Conservation (phyloP, 208 protist species). For the Willaertia magna region DNA sequence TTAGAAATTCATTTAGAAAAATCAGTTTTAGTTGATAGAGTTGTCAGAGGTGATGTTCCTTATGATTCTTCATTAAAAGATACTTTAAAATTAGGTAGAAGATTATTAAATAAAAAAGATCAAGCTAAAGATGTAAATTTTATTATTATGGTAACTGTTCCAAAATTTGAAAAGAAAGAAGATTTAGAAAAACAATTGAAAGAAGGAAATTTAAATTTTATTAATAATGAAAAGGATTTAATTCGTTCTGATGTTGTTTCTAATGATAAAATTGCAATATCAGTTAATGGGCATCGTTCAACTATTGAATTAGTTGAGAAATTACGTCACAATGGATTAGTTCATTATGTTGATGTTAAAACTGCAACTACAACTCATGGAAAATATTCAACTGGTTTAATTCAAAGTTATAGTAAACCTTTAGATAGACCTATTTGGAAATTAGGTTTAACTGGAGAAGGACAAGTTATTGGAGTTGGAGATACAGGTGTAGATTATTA, state of each 20-base stretch:
- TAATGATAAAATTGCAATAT: not conserved
- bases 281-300: not conserved
- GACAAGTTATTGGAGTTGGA: slow-evolving; percentile 59
- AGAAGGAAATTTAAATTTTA: not conserved
- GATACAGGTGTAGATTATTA: slow-evolving; percentile 63
- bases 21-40: not conserved
- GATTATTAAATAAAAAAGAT: not conserved
- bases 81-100: not conserved
- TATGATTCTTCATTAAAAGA: not conserved
- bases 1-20: not conserved
- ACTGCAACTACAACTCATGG: not conserved
- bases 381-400: not conserved
- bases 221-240: not conserved
- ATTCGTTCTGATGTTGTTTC: not conserved
- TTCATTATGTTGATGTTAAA: not conserved
- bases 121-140: not conserved
- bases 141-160: not conserved
- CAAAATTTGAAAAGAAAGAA: not conserved
- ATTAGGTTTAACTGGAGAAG: slow-evolving; percentile 39
- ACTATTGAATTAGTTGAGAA: not conserved
- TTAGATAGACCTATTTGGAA: not conserved
- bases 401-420: not conserved
- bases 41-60: not conserved
- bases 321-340: not conserved
- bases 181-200: not conserved